A percentile compares a stretch with the other conserved stretches of the same genome.
Conservation (phyloP, 306 rosid genomes). For the Canavalia gladiata region DNA sequence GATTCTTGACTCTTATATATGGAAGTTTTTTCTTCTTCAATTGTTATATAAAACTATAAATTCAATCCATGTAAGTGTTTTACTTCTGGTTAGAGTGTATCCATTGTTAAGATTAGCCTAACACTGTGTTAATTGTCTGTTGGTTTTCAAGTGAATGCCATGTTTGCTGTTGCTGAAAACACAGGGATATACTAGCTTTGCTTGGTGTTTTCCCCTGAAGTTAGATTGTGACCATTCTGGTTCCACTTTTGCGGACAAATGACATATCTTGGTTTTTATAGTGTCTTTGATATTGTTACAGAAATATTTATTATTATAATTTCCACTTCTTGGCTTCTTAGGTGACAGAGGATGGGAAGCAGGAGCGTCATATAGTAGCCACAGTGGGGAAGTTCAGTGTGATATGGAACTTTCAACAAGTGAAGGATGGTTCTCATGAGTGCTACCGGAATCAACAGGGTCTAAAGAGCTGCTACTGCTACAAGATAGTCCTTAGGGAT, state of each 20-base stretch:
- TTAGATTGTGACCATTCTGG: constrained; percentile 6
- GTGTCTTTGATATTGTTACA: constrained; percentile 32
- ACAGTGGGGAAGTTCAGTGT: constrained; percentile 99
- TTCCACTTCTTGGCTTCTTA: constrained; percentile 42
- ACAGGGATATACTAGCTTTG: not conserved
- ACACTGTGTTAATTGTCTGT: constrained; percentile 2
- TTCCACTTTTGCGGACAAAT: constrained; percentile 9
- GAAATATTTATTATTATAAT: constrained; percentile 20
- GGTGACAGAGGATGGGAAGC: constrained; percentile 98
- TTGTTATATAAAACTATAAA: not conserved
- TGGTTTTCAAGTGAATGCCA: constrained; percentile 23
- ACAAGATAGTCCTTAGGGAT: constrained; percentile 93
- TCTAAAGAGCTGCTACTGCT: constrained; percentile 96
- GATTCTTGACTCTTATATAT: not conserved
- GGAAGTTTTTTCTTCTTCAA: not conserved
- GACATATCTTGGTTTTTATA: constrained; percentile 1
- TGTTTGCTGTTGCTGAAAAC: constrained; percentile 36
- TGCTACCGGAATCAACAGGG: constrained; percentile 93
- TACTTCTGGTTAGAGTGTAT: constrained; percentile 6
- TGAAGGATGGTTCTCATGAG: constrained; percentile 89
- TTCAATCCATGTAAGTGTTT: not conserved
- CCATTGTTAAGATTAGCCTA: constrained; percentile 6
- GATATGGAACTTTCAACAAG: constrained; percentile 98
- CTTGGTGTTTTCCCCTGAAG: constrained; percentile 19
- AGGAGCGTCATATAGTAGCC: constrained; percentile 96